Conservation (phyloP, 2,329 filamentous ascomycete species). For the Sclerotinia minor region DNA sequence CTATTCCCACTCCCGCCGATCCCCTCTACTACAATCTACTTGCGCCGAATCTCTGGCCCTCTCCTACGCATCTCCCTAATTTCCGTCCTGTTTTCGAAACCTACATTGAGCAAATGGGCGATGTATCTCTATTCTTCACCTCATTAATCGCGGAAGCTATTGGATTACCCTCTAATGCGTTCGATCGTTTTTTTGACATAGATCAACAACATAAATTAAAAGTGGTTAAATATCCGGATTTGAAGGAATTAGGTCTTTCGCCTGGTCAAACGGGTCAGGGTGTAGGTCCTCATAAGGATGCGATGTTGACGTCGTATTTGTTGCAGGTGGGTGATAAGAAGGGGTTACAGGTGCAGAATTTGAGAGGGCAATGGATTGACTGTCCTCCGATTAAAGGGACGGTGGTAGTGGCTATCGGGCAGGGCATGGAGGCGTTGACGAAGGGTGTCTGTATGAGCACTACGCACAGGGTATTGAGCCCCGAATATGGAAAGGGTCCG, state of each 20-base stretch:
- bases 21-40: constrained; percentile 75
- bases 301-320: constrained; percentile 79
- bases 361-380: constrained; percentile 76
- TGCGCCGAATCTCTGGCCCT: constrained; percentile 80
- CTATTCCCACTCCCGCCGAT: constrained; percentile 59
- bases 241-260: constrained; percentile 54
- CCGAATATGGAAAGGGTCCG: constrained; percentile 66
- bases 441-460: constrained; percentile 79
- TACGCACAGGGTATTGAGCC: constrained; percentile 80
- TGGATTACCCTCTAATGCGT: constrained; percentile 65
- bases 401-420: constrained; percentile 83
- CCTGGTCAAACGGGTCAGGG: constrained; percentile 51
- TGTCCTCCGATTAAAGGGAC: constrained; percentile 74
- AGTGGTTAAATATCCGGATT: constrained; percentile 82
- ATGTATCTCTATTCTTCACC: constrained; percentile 72
- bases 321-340: constrained; percentile 75
- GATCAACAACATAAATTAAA: constrained; percentile 81
- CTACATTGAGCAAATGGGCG: constrained; percentile 75
- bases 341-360: constrained; percentile 82
- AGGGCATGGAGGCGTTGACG: constrained; percentile 83
- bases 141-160: constrained; percentile 83
- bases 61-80: constrained; percentile 57
- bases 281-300: constrained; percentile 82
- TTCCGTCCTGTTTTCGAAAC: constrained; percentile 70
- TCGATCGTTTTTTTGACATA: constrained; percentile 74